A percentile compares a stretch with the other conserved stretches of the same genome.
Evolutionary conservation across 2,329 filamentous ascomycete species (phyloP).

Genomic region (Trichophyton mentagrophytes): DNA sequence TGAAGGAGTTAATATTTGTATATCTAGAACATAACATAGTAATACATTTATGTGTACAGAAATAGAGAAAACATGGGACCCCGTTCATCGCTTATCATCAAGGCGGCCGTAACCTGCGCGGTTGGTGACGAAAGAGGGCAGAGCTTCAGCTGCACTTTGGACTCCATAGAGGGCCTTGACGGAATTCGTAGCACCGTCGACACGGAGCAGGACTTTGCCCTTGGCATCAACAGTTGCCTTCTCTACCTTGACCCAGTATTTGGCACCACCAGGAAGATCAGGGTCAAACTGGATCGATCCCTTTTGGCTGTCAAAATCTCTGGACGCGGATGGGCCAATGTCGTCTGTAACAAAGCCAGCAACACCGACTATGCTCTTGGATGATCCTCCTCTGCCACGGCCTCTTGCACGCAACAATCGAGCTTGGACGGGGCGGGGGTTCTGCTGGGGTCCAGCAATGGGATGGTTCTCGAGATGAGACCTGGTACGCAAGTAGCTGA

Average conservation of each 20-base stretch:
- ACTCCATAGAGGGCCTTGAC: conserved; percentile 10
- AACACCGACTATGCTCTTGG: conserved; percentile 27
- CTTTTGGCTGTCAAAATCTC: conserved; percentile 25
- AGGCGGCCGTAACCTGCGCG: not conserved
- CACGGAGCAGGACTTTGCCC: conserved; percentile 31
- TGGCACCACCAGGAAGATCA: conserved; percentile 38
- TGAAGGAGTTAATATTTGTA: not conserved
- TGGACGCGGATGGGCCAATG: conserved; percentile 23
- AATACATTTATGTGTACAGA: not conserved
- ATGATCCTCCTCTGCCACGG: conserved; percentile 21
- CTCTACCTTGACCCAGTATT: conserved; percentile 39
- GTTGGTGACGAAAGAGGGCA: not conserved
- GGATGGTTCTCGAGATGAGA: conserved; percentile 48
- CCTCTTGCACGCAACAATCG: conserved; percentile 43
- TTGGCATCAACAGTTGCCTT: conserved; percentile 35
- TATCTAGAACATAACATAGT: not conserved
- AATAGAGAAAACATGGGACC: not conserved
- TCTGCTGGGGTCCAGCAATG: conserved; percentile 45
- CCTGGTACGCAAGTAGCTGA: conserved; percentile 47
- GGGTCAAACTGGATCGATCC: conserved; percentile 34
- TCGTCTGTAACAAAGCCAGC: conserved; percentile 32
- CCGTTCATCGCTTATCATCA: not conserved
- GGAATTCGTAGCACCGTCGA: conserved; percentile 9
- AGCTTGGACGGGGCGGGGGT: conserved; percentile 41
- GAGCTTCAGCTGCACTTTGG: not conserved